phyloP scores from a whole-genome alignment of 2,329 filamentous ascomycete species.

The Alternaria sp. region DNA sequence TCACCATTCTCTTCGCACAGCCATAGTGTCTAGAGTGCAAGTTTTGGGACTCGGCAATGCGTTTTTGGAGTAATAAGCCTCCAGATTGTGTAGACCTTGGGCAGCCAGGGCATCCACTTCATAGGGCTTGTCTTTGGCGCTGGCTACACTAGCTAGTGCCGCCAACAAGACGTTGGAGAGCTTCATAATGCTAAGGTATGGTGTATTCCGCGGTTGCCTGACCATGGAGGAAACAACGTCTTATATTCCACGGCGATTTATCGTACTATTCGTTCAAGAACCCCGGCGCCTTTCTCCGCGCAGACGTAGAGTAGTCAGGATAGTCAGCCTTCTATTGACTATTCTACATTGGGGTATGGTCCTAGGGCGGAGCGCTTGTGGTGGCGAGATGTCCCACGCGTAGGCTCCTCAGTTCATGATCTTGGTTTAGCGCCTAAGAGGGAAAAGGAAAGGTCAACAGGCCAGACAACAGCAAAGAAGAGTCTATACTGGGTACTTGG shows the following conservation, averaged over 20 bases:
- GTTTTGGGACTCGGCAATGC: not conserved
- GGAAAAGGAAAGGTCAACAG: not conserved
- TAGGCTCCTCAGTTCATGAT: not conserved
- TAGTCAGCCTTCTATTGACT: not conserved
- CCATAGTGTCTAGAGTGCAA: not conserved
- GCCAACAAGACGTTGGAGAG: not conserved
- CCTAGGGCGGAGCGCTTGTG: not conserved
- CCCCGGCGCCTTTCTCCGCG: not conserved
- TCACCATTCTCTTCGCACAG: slow-evolving; percentile 1
- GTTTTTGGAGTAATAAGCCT: not conserved
- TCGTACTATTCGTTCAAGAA: not conserved
- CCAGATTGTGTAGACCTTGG: not conserved
- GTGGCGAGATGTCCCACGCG: not conserved
- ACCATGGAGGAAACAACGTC: not conserved
- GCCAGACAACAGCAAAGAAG: not conserved
- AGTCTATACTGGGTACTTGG: not conserved
- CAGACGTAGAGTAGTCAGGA: not conserved
- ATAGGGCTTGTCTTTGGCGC: not conserved
- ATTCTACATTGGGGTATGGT: not conserved
- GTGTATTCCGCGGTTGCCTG: no score
- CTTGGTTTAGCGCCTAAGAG: not conserved
- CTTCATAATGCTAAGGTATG: not conserved
- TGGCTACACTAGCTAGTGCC: not conserved
- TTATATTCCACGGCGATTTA: not conserved
- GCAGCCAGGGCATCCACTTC: not conserved